Conservation (phyloP, 495 filamentous ascomycete species). For the Parathielavia hyrcaniae region DNA sequence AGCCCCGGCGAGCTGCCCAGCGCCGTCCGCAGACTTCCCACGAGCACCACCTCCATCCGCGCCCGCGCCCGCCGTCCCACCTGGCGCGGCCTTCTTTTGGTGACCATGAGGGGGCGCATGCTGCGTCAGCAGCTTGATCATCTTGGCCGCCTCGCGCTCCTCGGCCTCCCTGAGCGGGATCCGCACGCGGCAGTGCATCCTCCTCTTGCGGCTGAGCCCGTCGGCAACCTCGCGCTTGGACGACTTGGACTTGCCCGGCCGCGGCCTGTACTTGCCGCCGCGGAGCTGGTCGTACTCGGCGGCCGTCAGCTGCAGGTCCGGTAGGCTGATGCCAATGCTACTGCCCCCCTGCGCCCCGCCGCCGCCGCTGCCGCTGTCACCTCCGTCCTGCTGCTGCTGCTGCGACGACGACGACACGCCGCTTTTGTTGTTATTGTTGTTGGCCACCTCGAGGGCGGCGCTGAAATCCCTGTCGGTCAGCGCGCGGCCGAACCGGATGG, state of each 20-base stretch:
- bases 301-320: conserved; percentile 48
- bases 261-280: conserved; percentile 28
- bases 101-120: too few relatives aligned
- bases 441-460: conserved; percentile 36
- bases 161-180: conserved; percentile 36
- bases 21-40: background rate
- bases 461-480: conserved; percentile 49
- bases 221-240: conserved; percentile 19
- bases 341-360: conserved; percentile 28
- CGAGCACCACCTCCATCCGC: background rate
- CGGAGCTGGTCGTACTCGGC: conserved; percentile 34
- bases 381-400: conserved; percentile 29
- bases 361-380: conserved; percentile 30
- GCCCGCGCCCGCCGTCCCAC: background rate
- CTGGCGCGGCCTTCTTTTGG: background rate
- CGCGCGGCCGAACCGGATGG: conserved; percentile 40
- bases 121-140: conserved; percentile 27
- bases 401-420: too few relatives aligned
- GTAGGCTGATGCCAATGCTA: conserved; percentile 45
- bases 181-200: conserved; percentile 34
- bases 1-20: background rate
- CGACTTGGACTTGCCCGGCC: conserved; percentile 18
- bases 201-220: conserved; percentile 14
- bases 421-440: too few relatives aligned
- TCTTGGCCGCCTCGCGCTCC: conserved; percentile 31